A percentile compares a stretch with the other conserved stretches of the same genome.
Evolutionary conservation across 228 moss, liverwort and hornwort genomes (phyloP).

Genomic region (Sphagnum fallax): DNA sequence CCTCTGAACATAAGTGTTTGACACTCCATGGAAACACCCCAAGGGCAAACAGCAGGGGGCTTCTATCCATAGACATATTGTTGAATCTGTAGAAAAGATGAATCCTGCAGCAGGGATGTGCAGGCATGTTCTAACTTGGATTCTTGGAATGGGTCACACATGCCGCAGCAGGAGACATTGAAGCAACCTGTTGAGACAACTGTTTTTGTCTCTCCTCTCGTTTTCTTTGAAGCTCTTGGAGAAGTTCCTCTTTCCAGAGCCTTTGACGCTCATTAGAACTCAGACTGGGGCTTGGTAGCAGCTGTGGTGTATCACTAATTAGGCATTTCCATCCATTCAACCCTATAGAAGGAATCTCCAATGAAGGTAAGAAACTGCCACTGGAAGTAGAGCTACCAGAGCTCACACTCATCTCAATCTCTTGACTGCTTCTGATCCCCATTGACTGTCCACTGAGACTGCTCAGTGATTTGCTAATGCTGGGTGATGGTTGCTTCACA

Average conservation of each 20-base stretch:
- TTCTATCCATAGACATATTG: too few species aligned
- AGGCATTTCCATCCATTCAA: conserved; percentile 67
- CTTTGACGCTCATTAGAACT: conserved; percentile 68
- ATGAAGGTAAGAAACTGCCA: conserved; percentile 33
- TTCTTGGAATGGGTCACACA: too few species aligned
- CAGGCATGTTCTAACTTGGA: too few species aligned
- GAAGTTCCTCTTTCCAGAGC: conserved; percentile 85
- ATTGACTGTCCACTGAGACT: conserved; percentile 37
- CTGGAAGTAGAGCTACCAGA: conserved; percentile 63
- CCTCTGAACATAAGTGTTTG: too few species aligned
- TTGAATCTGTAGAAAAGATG: too few species aligned
- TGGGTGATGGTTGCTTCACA: conserved; percentile 33
- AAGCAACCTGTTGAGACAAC: conserved; percentile 40
- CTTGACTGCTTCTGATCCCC: conserved; percentile 52
- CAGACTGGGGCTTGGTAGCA: conserved; percentile 27
- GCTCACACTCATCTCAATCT: conserved; percentile 73
- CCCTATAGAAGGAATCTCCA: conserved; percentile 63
- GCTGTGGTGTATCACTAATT: conserved; percentile 23
- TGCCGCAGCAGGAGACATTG: too few species aligned
- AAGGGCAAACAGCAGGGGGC: too few species aligned
- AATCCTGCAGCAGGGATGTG: too few species aligned
- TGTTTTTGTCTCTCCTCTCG: conserved; percentile 78
- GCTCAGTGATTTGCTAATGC: conserved; percentile 68
- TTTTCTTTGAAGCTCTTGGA: conserved; percentile 79
- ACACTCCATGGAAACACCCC: too few species aligned